Base-by-base conservation (phyloP, 805 yeast species). In the Ogataea pini region DNA sequence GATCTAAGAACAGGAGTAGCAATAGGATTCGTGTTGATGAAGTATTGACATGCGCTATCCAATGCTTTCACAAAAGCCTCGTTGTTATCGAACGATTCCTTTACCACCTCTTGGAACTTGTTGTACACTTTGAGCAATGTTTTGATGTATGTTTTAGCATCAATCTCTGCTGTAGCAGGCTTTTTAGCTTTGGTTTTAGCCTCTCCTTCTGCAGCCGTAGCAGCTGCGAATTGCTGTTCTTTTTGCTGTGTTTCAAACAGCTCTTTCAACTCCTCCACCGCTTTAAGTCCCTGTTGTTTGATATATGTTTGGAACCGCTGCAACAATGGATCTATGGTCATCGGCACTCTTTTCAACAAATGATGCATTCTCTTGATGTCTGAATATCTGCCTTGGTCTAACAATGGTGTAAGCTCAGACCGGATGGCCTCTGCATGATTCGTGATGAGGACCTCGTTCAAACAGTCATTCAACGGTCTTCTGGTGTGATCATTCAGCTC, bases 401-500 rank as follows among this genome's bases (percentile, higher is more conserved):
- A 76, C 51, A 94, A 74, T n/a, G 74, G 69, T 25, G 82, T 72
- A 60, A 94, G 87, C 67, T 89, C 96, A 51, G 79, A 77, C 59
- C 89, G 86, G 72, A 92, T 80, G 36, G 77, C 79, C 43, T 76
- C 80, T 7, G 92, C 83, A 63, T 91, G 97, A 40, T 83, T 80
- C 42, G 83, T 81, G 60, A 95, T 89, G 52, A 94, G 78, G 2
- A 84, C 87, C 17, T 75, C 71, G 65, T 92, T 89, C 61, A 92
- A 76, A 10, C 86, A 79, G 49, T 84, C 89, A 57, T 89, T 80
- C 49, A 94, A 75, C 40, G 84, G 82, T 56, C 83, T 80, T 63
- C 86, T 86, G 4, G 96, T 86, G 64, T 88, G 90, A 67, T 92
- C 96, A 67, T 94, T 77, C 61, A 86, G 85, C 64, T 85, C 78